Evolutionary conservation across 148 eudicot genomes (phyloP).

Genomic region (Rhododendron vialii): DNA sequence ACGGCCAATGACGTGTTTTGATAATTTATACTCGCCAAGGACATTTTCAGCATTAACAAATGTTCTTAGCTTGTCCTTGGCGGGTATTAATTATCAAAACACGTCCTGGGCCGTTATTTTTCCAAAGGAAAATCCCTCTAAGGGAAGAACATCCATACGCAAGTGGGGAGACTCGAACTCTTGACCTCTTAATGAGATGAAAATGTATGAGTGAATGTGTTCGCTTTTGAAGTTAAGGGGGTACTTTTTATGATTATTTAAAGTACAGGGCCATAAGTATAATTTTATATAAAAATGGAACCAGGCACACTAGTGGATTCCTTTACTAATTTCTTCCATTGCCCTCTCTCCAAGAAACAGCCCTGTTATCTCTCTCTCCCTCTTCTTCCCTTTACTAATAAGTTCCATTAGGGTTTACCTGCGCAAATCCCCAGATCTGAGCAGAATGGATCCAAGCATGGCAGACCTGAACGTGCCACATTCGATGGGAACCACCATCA

Average conservation of each 20-base stretch:
- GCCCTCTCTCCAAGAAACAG: background rate
- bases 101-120: too few relatives aligned
- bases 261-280: too few relatives aligned
- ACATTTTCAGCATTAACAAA: too few relatives aligned
- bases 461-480: constrained; percentile 50
- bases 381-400: background rate
- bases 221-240: background rate
- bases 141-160: too few relatives aligned
- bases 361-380: background rate
- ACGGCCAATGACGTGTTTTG: too few relatives aligned
- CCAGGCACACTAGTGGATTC: too few relatives aligned
- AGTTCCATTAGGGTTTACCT: background rate
- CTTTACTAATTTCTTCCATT: background rate
- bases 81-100: too few relatives aligned
- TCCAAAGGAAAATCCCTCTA: too few relatives aligned
- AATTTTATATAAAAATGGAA: too few relatives aligned
- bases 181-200: background rate
- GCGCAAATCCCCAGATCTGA: background rate
- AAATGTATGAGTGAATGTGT: background rate
- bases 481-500: constrained; percentile 94
- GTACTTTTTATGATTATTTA: background rate
- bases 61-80: too few relatives aligned
- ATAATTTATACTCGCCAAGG: too few relatives aligned
- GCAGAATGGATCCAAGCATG: constrained; percentile 11
- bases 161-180: too few relatives aligned